These are phyloP conservation scores for Clathrus columnatus DNA, from an alignment of 768 basidiomycete species.

Conservation along the genomic window DNA sequence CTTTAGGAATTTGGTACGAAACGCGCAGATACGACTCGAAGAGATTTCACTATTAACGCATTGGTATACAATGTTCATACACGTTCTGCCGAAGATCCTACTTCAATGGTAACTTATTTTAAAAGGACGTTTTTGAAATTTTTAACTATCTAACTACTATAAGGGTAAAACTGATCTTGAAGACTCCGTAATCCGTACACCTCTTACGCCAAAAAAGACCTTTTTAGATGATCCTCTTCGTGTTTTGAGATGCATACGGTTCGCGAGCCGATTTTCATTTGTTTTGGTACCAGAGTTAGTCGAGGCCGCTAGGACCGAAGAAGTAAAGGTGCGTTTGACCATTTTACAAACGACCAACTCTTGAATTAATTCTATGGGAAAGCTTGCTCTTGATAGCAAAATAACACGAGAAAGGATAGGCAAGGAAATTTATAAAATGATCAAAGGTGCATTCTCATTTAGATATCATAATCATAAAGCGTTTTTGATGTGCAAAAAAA, in stretches of 20 bases:
- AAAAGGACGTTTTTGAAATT: too few relatives aligned
- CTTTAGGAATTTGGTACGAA: conserved; percentile 85
- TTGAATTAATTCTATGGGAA: background rate
- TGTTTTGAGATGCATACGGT: conserved; percentile 83
- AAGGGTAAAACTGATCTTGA: conserved; percentile 82
- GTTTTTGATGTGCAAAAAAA: background rate
- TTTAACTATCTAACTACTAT: conserved; percentile 9
- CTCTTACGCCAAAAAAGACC: conserved; percentile 76
- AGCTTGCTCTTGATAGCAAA: conserved; percentile 65
- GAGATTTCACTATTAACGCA: conserved; percentile 93
- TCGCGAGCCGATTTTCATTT: conserved; percentile 87
- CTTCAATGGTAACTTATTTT: conserved; percentile 50
- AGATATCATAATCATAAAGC: background rate
- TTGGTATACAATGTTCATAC: conserved; percentile 95
- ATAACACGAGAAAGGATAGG: conserved; percentile 89
- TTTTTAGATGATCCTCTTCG: conserved; percentile 92
- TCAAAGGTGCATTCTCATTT: conserved; percentile 48
- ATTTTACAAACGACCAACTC: background rate
- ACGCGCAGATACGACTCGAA: conserved; percentile 76
- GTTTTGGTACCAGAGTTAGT: conserved; percentile 59
- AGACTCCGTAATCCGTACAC: conserved; percentile 76
- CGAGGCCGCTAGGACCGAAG: conserved; percentile 48
- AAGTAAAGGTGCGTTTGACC: conserved; percentile 47
- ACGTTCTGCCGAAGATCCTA: conserved; percentile 76
- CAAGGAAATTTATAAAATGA: conserved; percentile 90